A percentile compares a stretch with the other conserved stretches of the same genome.
Conservation (phyloP, 352 stramenopile species). For the Globisporangium echinulatum region DNA sequence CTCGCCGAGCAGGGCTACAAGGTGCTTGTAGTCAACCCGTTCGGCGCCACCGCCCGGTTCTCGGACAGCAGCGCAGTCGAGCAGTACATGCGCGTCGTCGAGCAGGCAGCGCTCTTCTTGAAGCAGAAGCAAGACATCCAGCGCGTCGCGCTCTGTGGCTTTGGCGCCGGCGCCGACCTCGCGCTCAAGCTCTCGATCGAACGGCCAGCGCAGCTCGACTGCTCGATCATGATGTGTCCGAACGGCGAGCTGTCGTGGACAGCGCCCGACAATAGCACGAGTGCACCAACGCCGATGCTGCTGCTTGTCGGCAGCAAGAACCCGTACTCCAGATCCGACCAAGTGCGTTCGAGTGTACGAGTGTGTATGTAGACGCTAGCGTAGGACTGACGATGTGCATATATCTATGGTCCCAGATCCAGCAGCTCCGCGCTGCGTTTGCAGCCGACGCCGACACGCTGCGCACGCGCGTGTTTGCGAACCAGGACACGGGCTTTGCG, state of each 20-base stretch:
- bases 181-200: slow-evolving; percentile 61
- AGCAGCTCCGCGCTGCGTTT: slow-evolving; percentile 39
- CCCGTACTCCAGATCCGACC: slow-evolving; percentile 47
- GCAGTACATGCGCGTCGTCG: slow-evolving; percentile 25
- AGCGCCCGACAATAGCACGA: slow-evolving; percentile 9
- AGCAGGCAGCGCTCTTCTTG: slow-evolving; percentile 50
- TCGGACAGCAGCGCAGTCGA: slow-evolving; percentile 7
- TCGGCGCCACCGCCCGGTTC: slow-evolving; percentile 12
- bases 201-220: slow-evolving; percentile 35
- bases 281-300: slow-evolving; percentile 35
- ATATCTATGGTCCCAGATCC: slow-evolving; percentile 22
- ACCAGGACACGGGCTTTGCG: slow-evolving; percentile 73
- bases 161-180: slow-evolving; percentile 62
- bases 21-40: slow-evolving; percentile 64
- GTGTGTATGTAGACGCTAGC: not conserved
- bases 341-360: slow-evolving; percentile 30
- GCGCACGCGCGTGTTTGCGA: slow-evolving; percentile 45
- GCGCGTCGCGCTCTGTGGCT: slow-evolving; percentile 58
- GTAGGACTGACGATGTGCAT: no score
- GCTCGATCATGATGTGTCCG: slow-evolving; percentile 64
- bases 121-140: slow-evolving; percentile 69
- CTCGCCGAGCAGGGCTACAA: slow-evolving; percentile 86
- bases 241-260: slow-evolving; percentile 35
- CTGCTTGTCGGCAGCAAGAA: slow-evolving; percentile 67
- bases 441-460: slow-evolving; percentile 20